A percentile compares a stretch with the other conserved stretches of the same genome.
Conservation (phyloP, 495 filamentous ascomycete species). For the Talaromyces liani region DNA sequence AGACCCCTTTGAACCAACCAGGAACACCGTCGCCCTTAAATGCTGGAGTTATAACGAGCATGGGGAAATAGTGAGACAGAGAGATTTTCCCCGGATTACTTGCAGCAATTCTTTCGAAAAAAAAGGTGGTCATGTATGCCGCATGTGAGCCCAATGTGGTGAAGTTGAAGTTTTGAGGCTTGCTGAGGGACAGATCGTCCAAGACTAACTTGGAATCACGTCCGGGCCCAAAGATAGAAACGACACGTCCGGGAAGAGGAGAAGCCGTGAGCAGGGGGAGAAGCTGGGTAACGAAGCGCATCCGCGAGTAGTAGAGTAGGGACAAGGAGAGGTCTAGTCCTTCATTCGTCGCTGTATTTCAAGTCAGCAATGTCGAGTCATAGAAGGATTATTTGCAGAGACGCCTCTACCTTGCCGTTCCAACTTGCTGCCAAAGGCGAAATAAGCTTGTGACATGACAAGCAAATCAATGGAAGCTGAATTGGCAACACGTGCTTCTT, state of each 20-base stretch:
- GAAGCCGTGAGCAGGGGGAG: conserved; percentile 17
- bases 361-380: not conserved
- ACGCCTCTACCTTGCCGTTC: not conserved
- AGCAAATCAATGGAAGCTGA: conserved; percentile 17
- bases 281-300: conserved; percentile 19
- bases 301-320: conserved; percentile 23
- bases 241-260: conserved; percentile 9
- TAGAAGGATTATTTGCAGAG: not conserved
- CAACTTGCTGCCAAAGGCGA: conserved; percentile 1
- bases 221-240: conserved; percentile 14
- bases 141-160: conserved; percentile 6
- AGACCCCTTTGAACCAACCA: conserved; percentile 2
- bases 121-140: conserved; percentile 14
- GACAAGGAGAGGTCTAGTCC: conserved; percentile 16
- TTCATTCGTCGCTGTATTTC: conserved; percentile 10
- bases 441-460: conserved; percentile 19
- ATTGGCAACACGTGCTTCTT: conserved; percentile 6
- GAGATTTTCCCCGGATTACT: conserved; percentile 10
- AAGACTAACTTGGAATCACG: conserved; percentile 4
- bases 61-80: conserved; percentile 12
- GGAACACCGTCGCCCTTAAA: not conserved
- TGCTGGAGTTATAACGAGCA: conserved; percentile 9
- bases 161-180: conserved; percentile 9
- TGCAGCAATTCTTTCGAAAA: conserved; percentile 12
- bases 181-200: conserved; percentile 12